A percentile compares a stretch with the other conserved stretches of the same genome.
Conservation (phyloP, 1,284 basidiomycete genomes). For the Thecaphora frezii region DNA sequence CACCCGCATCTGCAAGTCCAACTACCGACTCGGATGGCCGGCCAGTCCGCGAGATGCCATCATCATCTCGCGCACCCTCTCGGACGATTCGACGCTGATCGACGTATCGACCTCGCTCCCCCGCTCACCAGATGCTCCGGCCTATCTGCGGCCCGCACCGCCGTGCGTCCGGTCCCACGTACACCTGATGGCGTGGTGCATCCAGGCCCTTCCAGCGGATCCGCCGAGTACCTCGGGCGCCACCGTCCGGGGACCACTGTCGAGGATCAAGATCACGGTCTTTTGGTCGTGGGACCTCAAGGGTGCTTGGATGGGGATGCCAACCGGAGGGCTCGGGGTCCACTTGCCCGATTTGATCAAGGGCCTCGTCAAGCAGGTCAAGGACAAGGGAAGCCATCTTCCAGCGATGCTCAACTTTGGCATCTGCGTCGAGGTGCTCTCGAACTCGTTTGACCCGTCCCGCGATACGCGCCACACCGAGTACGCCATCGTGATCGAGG, state of each 20-base stretch:
- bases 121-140: conserved; percentile 84
- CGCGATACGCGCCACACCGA: conserved; percentile 80
- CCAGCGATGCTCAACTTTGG: conserved; percentile 79
- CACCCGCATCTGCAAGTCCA: conserved; percentile 83
- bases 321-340: conserved; percentile 42
- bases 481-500: conserved; percentile 76
- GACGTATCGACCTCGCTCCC: conserved; percentile 94
- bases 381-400: conserved; percentile 72
- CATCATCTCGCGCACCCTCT: conserved; percentile 30
- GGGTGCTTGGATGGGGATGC: conserved; percentile 69
- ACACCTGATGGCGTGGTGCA: conserved; percentile 85
- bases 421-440: conserved; percentile 76
- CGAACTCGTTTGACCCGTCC: conserved; percentile 74
- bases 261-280: conserved; percentile 68
- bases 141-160: conserved; percentile 87
- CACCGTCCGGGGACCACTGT: not conserved
- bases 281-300: conserved; percentile 97
- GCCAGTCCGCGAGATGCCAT: conserved; percentile 67
- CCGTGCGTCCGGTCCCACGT: conserved; percentile 92
- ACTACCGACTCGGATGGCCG: conserved; percentile 92
- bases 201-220: conserved; percentile 68
- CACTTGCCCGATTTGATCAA: conserved; percentile 80
- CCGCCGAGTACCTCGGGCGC: conserved; percentile 54
- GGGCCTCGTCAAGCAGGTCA: conserved; percentile 75
- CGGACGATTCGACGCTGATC: conserved; percentile 68